phyloP scores from a whole-genome alignment of 1,284 basidiomycete genomes.

The Melampsora larici-populina region DNA sequence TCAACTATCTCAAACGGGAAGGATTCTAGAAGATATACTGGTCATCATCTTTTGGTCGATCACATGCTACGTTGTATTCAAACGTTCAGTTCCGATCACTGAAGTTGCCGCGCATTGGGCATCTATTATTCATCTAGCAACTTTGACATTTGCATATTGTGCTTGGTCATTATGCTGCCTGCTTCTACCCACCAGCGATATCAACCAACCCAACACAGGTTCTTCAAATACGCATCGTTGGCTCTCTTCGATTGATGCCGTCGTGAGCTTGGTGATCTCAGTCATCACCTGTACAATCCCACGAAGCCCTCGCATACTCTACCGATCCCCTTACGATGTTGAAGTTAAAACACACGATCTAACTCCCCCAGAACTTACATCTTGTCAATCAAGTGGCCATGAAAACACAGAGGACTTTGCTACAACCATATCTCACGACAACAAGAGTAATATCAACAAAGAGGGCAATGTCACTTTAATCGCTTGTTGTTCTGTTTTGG shows the following conservation, averaged over 20 bases:
- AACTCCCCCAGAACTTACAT: background rate
- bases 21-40: background rate
- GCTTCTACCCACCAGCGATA: slow-evolving; percentile 1
- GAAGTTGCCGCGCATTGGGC: background rate
- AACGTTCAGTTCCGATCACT: background rate
- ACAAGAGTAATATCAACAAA: background rate
- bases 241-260: background rate
- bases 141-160: background rate
- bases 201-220: background rate
- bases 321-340: slow-evolving; percentile 3
- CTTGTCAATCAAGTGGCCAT: background rate
- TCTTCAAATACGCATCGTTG: slow-evolving; percentile 1
- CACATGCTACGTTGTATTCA: background rate
- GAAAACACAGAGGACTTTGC: background rate
- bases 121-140: background rate
- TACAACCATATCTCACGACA: background rate
- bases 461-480: background rate
- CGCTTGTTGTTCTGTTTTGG: slow-evolving; percentile 11
- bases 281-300: slow-evolving; percentile 8
- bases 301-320: slow-evolving; percentile 2
- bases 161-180: background rate
- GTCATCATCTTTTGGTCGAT: slow-evolving; percentile 10
- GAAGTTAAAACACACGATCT: background rate
- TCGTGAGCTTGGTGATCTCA: background rate
- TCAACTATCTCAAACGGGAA: background rate